phyloP scores from a whole-genome alignment of 345 rosid genomes.

The Citrus hindsii region DNA sequence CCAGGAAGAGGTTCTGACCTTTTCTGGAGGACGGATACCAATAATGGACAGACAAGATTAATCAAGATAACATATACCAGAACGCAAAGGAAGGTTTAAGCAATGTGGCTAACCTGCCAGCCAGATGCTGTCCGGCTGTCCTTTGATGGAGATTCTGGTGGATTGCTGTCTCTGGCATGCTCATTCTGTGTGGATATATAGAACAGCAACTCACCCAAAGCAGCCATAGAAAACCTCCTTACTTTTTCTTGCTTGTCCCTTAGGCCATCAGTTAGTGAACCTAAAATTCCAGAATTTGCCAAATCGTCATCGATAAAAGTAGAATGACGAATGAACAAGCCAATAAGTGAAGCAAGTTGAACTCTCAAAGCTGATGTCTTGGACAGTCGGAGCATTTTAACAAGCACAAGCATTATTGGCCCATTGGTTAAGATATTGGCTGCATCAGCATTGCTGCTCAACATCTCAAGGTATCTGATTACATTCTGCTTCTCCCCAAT shows the following conservation, averaged over 20 bases:
- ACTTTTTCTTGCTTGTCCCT: slow-evolving; percentile 94
- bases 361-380: slow-evolving; percentile 85
- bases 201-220: slow-evolving; percentile 93
- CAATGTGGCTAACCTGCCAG: slow-evolving; percentile 80
- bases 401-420: slow-evolving; percentile 86
- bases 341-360: slow-evolving; percentile 89
- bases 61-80: neutral
- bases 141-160: slow-evolving; percentile 81
- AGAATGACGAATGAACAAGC: slow-evolving; percentile 91
- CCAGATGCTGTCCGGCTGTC: slow-evolving; percentile 57
- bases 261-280: slow-evolving; percentile 84
- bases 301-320: slow-evolving; percentile 79
- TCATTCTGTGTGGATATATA: slow-evolving; percentile 95
- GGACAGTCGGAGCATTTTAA: slow-evolving; percentile 84
- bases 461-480: slow-evolving; percentile 82
- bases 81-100: slow-evolving; percentile 7
- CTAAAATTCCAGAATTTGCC: slow-evolving; percentile 87
- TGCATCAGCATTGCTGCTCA: slow-evolving; percentile 83
- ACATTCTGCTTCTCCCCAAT: slow-evolving; percentile 84
- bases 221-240: slow-evolving; percentile 95
- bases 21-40: neutral
- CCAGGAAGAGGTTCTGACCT: neutral
- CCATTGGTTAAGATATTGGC: slow-evolving; percentile 92
- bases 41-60: neutral
- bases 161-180: slow-evolving; percentile 54